Evolutionary conservation across 768 basidiomycete genomes (phyloP), one percentile per base, ranked within the genome.

Genomic region (Strobilomyces confusus): DNA sequence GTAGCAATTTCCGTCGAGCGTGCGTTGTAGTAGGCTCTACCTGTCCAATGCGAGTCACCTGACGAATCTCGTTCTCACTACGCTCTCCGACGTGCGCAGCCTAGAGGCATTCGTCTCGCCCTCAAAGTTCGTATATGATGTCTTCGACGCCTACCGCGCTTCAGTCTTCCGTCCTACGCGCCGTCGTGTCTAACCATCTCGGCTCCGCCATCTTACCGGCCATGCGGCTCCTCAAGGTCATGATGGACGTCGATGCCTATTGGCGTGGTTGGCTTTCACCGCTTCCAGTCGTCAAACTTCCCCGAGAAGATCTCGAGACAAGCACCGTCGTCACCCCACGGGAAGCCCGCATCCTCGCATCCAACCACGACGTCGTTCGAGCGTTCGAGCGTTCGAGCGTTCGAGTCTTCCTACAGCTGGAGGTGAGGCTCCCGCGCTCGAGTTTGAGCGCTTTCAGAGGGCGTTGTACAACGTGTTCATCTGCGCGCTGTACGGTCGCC

Each of bases 381-480:
- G 51, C 58, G 13, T 15, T 64, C 5, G 63, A 63, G 12, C 37
- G 40, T 1, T 14, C 64, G n/a, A n/a, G n/a, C 58, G 13, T 15
- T 64, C 5, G 63, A 63, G 12, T 41, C 43, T 1, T 14, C 64
- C 1, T 63, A 53, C 23, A 63, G 62, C 36, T 64, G 53, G 59
- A 64, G 59, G 63, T 63, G 46, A 62, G 51, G n/a, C 63, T 76
- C 9, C 57, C 69, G 12, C 40, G 2, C 23, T 20, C 8, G 76
- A 77, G 52, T 69, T 72, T n/a, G 34, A 57, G n/a, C 63, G 60
- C 9, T 72, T 73, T 40, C 57, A 56, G 9, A 40, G 53, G 5
- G 72, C 67, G 7, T 13, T 70, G 45, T 70, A 70, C 48, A 63
- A 70, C 9, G 57, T 64, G 63, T 63, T 63, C 7, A 34, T 52